phyloP scores from a whole-genome alignment of 2,329 filamentous ascomycete genomes.

The Pseudocercospora fijiensis region DNA sequence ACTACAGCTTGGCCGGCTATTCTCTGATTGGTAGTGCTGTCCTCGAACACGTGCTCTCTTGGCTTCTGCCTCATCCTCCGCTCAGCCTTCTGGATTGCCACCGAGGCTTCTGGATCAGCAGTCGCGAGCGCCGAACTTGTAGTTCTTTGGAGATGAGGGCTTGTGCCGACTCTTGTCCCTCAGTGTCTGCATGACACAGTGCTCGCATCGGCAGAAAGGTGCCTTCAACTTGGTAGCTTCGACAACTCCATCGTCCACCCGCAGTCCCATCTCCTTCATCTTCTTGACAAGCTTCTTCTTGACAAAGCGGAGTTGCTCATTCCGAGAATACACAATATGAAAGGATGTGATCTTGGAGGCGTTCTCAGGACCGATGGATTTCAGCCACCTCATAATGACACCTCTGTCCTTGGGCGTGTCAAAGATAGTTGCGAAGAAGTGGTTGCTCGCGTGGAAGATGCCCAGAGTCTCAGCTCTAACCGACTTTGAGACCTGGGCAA shows the following conservation, averaged over 20 bases:
- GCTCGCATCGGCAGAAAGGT: background rate
- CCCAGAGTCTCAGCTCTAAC: background rate
- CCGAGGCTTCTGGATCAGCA: background rate
- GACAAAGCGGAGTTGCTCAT: background rate
- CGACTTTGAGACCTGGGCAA: background rate
- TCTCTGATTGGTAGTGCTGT: background rate
- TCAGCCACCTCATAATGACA: slow-evolving; percentile 1
- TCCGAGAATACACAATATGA: slow-evolving; percentile 5
- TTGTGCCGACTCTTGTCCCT: background rate
- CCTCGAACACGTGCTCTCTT: background rate
- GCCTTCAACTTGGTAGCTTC: background rate
- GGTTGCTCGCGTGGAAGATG: background rate
- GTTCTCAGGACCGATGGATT: slow-evolving; percentile 6
- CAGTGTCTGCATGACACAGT: background rate
- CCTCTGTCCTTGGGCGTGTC: background rate
- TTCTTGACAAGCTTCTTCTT: background rate
- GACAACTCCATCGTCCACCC: background rate
- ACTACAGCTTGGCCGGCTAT: slow-evolving; percentile 4
- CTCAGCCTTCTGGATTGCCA: background rate
- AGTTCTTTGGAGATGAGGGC: background rate
- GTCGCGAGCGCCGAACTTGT: background rate
- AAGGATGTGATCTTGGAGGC: background rate
- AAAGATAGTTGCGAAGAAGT: background rate
- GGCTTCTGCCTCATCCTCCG: background rate
- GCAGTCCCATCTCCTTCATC: slow-evolving; percentile 6